phyloP scores from a whole-genome alignment of 164 flowering plant genomes.

The Cinnamomum chago region DNA sequence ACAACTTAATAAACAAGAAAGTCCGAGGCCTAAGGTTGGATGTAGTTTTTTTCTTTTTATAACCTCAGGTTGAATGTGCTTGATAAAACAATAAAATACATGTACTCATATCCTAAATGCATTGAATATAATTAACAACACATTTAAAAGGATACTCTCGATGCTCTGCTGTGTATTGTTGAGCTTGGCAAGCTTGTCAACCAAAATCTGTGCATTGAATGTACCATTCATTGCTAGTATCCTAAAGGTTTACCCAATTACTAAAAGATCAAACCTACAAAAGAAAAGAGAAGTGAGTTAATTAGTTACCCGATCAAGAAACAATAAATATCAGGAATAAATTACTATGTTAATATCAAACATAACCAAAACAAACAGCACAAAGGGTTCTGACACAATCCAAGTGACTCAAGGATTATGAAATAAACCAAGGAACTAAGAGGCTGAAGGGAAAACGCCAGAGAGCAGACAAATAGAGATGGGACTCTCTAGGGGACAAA shows the following conservation, averaged over 20 bases:
- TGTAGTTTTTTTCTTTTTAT: too few relatives aligned
- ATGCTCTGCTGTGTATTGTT: conserved; percentile 85
- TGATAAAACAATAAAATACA: neutral
- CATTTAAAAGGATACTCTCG: conserved; percentile 73
- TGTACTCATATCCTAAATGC: too few relatives aligned
- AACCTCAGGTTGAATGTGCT: neutral
- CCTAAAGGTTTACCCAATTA: conserved; percentile 8
- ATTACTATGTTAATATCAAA: neutral
- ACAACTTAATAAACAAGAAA: neutral
- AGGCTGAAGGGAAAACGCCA: neutral
- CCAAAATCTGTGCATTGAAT: conserved; percentile 81
- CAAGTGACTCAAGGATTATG: too few relatives aligned
- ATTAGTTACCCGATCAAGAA: neutral
- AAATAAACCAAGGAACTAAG: neutral
- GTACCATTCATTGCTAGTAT: conserved; percentile 58
- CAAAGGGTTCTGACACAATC: too few relatives aligned
- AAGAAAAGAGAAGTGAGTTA: neutral
- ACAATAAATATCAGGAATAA: neutral
- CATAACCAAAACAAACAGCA: neutral
- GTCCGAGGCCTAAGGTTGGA: neutral
- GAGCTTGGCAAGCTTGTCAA: conserved; percentile 83
- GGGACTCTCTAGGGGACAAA: too few relatives aligned
- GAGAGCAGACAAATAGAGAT: too few relatives aligned
- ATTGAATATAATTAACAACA: neutral
- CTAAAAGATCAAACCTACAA: conserved; percentile 17